Evolutionary conservation across 106 monocot genomes (phyloP).

Genomic region (Dendrobium chrysotoxum): DNA sequence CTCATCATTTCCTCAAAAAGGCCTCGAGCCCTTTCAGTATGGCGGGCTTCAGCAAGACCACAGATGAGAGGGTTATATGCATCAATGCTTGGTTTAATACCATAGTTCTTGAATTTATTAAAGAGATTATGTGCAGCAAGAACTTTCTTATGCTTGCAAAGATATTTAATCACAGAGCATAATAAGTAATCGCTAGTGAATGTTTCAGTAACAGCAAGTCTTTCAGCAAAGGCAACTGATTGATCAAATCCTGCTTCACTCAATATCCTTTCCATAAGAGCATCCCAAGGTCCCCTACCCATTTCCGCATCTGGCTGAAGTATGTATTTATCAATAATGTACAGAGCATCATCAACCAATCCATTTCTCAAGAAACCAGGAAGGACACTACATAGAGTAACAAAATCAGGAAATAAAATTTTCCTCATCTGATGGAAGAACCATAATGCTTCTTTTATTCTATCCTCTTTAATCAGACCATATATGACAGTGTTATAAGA

Average conservation of each 20-base stretch:
- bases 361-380: conserved; percentile 63
- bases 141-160: conserved; percentile 61
- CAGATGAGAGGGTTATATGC: conserved; percentile 64
- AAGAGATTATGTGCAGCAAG: conserved; percentile 54
- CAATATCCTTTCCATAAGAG: conserved; percentile 67
- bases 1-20: conserved; percentile 79
- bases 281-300: conserved; percentile 53
- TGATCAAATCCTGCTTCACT: conserved; percentile 43
- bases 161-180: conserved; percentile 45
- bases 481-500: conserved; percentile 84
- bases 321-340: conserved; percentile 27
- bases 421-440: conserved; percentile 89
- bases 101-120: conserved; percentile 52
- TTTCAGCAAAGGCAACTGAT: conserved; percentile 57
- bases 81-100: conserved; percentile 44
- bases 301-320: conserved; percentile 25
- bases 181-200: conserved; percentile 61
- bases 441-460: conserved; percentile 63
- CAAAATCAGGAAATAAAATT: conserved; percentile 63
- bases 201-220: conserved; percentile 20
- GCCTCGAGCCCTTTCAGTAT: conserved; percentile 19
- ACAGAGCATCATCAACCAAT: conserved; percentile 44
- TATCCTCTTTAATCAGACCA: conserved; percentile 66
- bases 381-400: conserved; percentile 67
- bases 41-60: conserved; percentile 33